phyloP scores from a whole-genome alignment of 306 rosid species.

The Prunus campanulata region DNA sequence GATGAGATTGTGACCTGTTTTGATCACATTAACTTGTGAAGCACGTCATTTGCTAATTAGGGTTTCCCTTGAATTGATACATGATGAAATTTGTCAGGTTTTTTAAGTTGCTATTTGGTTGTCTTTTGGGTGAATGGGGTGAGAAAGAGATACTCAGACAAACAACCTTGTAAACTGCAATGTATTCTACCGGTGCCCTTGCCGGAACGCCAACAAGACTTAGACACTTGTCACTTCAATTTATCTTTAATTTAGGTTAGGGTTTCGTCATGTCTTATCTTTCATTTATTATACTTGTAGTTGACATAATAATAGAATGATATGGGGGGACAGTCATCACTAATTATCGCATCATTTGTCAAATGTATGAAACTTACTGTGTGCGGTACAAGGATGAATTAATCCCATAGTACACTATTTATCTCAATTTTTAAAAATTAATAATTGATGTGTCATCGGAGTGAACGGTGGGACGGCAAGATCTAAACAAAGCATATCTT shows the following conservation, averaged over 20 bases:
- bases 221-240: neutral
- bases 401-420: too few species aligned
- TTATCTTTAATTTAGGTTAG: neutral
- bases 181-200: neutral
- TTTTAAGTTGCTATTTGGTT: neutral
- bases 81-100: conserved; percentile 7
- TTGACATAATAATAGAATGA: neutral
- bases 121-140: neutral
- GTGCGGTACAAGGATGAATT: too few species aligned
- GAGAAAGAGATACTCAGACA: neutral
- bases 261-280: neutral
- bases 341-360: too few species aligned
- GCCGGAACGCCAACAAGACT: neutral
- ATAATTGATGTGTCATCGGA: too few species aligned
- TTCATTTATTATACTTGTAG: neutral
- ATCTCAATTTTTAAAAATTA: too few species aligned
- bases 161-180: neutral
- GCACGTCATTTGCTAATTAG: conserved; percentile 3
- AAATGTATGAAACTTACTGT: too few species aligned
- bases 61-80: conserved; percentile 5
- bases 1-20: neutral
- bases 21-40: conserved; percentile 4
- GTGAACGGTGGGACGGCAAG: too few species aligned
- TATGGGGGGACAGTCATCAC: too few species aligned
- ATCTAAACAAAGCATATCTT: too few species aligned